Percentiles rank a stretch among this genome's conserved stretches.
These are phyloP conservation scores for Eutrema japonicum DNA, from an alignment of 345 rosid genomes.

Conservation along the genomic window DNA sequence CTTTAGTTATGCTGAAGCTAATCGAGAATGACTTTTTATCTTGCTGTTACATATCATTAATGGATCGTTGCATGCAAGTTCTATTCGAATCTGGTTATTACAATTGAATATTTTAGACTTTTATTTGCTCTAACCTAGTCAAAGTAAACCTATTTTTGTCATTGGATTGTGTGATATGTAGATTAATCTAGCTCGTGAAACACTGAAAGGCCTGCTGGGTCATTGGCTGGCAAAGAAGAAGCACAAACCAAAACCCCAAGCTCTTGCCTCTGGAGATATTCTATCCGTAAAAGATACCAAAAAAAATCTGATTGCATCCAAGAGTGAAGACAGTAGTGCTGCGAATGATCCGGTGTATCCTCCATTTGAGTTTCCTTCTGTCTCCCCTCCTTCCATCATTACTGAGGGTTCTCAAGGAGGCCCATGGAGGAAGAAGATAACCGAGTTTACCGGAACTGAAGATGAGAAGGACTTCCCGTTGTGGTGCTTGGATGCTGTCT, in stretches of 20 bases:
- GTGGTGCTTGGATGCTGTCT: constrained; percentile 94
- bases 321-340: constrained; percentile 64
- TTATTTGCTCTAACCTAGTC: constrained; percentile 14
- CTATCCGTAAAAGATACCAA: constrained; percentile 67
- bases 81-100: constrained; percentile 14
- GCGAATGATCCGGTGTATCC: constrained; percentile 90
- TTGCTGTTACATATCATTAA: constrained; percentile 2
- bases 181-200: constrained; percentile 98
- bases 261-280: constrained; percentile 73
- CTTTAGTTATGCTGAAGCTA: constrained; percentile 23
- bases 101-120: constrained; percentile 5
- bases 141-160: constrained; percentile 15
- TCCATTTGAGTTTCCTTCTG: constrained; percentile 84
- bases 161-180: constrained; percentile 46
- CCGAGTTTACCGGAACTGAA: constrained; percentile 87
- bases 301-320: constrained; percentile 61
- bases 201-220: constrained; percentile 89
- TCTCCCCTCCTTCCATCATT: constrained; percentile 86
- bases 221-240: constrained; percentile 89
- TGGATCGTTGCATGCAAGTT: constrained; percentile 12
- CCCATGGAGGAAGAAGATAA: constrained; percentile 94
- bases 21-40: background rate
- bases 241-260: constrained; percentile 70
- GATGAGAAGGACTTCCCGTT: constrained; percentile 94
- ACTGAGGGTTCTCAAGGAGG: constrained; percentile 99